phyloP scores from a whole-genome alignment of 257 asterid genomes.

The Jaltomata sinuosa region DNA sequence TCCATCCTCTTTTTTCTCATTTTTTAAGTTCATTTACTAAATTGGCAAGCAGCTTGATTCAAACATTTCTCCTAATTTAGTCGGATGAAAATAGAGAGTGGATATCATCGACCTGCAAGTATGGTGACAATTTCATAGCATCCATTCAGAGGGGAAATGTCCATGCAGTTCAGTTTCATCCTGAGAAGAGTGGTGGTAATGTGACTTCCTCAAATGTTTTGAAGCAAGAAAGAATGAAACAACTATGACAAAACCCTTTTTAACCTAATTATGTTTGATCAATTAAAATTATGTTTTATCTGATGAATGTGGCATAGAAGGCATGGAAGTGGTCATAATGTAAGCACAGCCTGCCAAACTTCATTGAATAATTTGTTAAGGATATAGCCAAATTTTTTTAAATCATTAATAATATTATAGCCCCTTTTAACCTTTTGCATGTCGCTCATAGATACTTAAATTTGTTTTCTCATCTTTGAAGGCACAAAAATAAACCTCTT shows the following conservation, averaged over 20 bases:
- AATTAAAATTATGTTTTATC: neutral
- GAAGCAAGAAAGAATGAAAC: neutral
- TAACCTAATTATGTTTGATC: neutral
- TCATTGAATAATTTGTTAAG: neutral
- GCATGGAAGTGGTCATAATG: neutral
- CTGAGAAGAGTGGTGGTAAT: slow-evolving; percentile 97
- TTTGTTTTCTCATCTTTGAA: neutral
- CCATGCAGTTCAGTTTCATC: slow-evolving; percentile 96
- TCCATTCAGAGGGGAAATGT: slow-evolving; percentile 84
- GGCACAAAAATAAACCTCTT: neutral
- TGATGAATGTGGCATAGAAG: neutral
- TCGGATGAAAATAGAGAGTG: slow-evolving; percentile 79
- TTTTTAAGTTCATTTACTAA: slow-evolving; percentile 1
- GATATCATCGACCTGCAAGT: slow-evolving; percentile 83
- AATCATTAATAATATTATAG: neutral
- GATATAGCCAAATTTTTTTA: neutral
- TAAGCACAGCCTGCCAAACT: neutral
- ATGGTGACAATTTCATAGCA: slow-evolving; percentile 72
- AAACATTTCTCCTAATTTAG: slow-evolving; percentile 24
- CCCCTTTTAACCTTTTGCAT: neutral
- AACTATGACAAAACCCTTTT: neutral
- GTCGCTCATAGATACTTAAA: neutral
- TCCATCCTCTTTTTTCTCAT: neutral
- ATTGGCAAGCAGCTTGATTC: slow-evolving; percentile 4
- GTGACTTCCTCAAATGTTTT: neutral